Base-by-base conservation (phyloP, 1,139 yeast genomes). In the Pneumocystis sp. region DNA sequence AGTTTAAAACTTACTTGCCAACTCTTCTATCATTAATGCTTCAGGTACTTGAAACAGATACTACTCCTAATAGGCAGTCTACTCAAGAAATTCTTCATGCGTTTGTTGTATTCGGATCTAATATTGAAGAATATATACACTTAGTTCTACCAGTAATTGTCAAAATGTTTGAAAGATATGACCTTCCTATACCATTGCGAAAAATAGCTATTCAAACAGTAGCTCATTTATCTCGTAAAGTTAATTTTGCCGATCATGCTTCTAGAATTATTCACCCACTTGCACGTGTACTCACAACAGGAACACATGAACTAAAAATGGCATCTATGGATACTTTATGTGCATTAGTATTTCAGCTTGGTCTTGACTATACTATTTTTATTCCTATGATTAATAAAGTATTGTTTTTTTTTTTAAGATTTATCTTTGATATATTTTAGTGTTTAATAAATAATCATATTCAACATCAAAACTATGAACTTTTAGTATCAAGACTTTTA, bases 191-290 rank as follows among this genome's bases (percentile, higher is more conserved):
- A 29, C 35, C 61, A 34, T 79, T 91, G 62, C 79, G 91, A 66
- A 82, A 82, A 66, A 85, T 89, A 42, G 91, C 97, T 0, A 86
- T 95, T 66, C 88, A 87, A 66, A 85, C 96, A 0, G 79, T 93
- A 59, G 97, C 97, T 0, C 86, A 88, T 71, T 75, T 95, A 35
- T 85, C 96, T 1, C 84, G 84, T 70, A 82, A 81, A 59, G 87
- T 91, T 2, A 82, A 85, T 70, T 77, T 95, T 67, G 85, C 84
- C 67, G 97, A 93, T 71, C 87, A 90, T 90, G 86, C 96, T 0
- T 87, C 97, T 1, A 79, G 96, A 69, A 88, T 93, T 61, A 83
- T 95, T 42, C 97, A 93, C 71, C 95, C 97, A 0, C 76, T 95
- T 21, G 76, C 91, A 12, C 77, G 97, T 66, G 86, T 90, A 0